Evolutionary conservation across 768 basidiomycete genomes (phyloP), one percentile per base, ranked within the genome.

Genomic region (Suillus tomentosus): DNA sequence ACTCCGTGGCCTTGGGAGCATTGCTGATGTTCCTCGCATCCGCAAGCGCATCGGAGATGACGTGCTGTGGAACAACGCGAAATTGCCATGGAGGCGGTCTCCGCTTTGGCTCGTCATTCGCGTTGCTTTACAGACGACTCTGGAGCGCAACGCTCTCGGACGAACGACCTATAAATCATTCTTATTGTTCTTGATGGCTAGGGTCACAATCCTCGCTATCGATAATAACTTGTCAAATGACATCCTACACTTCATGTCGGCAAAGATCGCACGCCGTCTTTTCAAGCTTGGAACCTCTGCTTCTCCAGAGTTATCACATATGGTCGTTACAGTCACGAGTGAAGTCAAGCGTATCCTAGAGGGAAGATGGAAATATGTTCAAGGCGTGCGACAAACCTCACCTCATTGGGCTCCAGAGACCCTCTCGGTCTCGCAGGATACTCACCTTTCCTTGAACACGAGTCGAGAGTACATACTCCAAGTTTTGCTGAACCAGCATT

Each of bases 31-130:
- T 5, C 27, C 36, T 45, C 69, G 74, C 10, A 76, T 81, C n/a
- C 66, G 61, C 13, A 86, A 86, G 67, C 79, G 81, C 9, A 73
- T 84, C 0, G 74, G 74, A 7, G 84, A 85, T 60, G 81, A 85
- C n/a, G 79, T 84, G 2, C 71, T 81, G 4, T 82, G 82, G 79
- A 39, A 74, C 5, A 60, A 72, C n/a, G 72, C 79, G 2, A 60
- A 66, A 43, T 70, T 76, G 10, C 61, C 85, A 74, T 86, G 84
- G 84, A 73, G 85, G 34, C 76, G 85, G 27, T 82, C 83, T 7
- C 72, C 82, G 1, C 72, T 83, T 13, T 86, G 84, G 84, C 78
- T 85, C 5, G 68, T 83, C 14, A 69, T 83, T 40, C 80, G 84
- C 9, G 80, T 86, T 5, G 75, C 76, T 1, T 65, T 83, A 31